phyloP scores from a whole-genome alignment of 805 yeast species.

The Candida sanyiensis region DNA sequence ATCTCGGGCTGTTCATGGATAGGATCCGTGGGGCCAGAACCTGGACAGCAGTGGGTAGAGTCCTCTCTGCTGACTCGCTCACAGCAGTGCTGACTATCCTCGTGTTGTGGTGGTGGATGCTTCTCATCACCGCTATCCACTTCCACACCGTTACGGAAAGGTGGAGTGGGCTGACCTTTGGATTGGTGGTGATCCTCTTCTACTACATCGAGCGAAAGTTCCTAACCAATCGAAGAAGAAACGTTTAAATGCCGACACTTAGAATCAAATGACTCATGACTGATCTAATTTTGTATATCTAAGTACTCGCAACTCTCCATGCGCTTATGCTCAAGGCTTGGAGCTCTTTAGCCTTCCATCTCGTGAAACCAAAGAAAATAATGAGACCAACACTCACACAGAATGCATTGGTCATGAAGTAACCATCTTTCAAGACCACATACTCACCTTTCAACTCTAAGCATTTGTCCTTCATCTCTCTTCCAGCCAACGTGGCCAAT shows the following conservation, averaged over 20 bases:
- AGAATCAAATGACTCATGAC: background rate
- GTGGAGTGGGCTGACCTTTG: slow-evolving; percentile 60
- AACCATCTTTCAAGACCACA: slow-evolving; percentile 63
- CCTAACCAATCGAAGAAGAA: background rate
- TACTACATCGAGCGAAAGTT: slow-evolving; percentile 29
- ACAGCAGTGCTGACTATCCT: slow-evolving; percentile 30
- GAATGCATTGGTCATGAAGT: slow-evolving; percentile 66
- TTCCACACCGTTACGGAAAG: slow-evolving; percentile 82
- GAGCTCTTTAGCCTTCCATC: slow-evolving; percentile 51
- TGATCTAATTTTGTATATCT: background rate
- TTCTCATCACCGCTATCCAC: slow-evolving; percentile 73
- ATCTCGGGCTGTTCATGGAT: background rate
- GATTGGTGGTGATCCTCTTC: slow-evolving; percentile 40
- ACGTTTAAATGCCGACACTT: too few species aligned
- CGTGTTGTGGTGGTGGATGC: slow-evolving; percentile 78
- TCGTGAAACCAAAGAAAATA: slow-evolving; percentile 62
- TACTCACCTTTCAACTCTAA: slow-evolving; percentile 47
- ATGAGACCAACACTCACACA: slow-evolving; percentile 65
- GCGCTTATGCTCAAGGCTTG: slow-evolving; percentile 69
- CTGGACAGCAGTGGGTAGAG: background rate
- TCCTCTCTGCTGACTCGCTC: slow-evolving; percentile 16
- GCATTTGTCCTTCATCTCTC: slow-evolving; percentile 2
- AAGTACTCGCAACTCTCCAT: slow-evolving; percentile 60
- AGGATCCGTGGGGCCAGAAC: background rate
- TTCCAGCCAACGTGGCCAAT: background rate